Base-by-base conservation (phyloP, 768 basidiomycete species). In the Lactifluus echinatus region DNA sequence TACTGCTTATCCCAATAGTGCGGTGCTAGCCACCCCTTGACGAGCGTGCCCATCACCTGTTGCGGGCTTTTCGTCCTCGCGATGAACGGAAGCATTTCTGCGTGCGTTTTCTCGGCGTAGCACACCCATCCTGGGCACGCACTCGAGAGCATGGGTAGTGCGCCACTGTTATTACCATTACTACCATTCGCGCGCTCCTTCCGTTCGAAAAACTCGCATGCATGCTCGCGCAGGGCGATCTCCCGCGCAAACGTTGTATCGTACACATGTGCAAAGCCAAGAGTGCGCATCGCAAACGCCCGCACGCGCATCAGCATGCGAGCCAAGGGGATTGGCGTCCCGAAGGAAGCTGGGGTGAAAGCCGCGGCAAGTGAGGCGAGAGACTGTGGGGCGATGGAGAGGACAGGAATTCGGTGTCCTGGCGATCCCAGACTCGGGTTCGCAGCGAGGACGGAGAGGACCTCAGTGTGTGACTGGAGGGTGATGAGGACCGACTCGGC, bases 61-160 rank as follows among this genome's bases (percentile, higher is more conserved):
- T 97, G 94, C 26, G 93, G 89, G 67, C 93, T 95, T 75, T 95
- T 92, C 48, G 88, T 89, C 36, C 73, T 75, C 50, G 89, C 81
- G 53, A 99, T 87, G 66, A 92, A 93, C 4, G 93, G 93, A 21
- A 99, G 68, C 79, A 99, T 86, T 69, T 95, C 93, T 3, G 85
- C 78, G 65, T 96, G 95, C 1, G 95, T 85, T 75, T 99, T 99
- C 72, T 99, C 96, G 17, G 93, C 95, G 69, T 98, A 98, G 69
- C 96, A 99, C 56, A 99, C 88, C 96, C 96, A 98, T 15, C 96
- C 96, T 0, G 96, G 96, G 72, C 96, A 98, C 15, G 96, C 92
- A 64, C 92, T 93, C 4, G 93, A 86, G 24, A 99, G 75, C 84
- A 99, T 93, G 0, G 96, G 96, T 26, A 97, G 70, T 53, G 74